Evolutionary conservation across 2,329 filamentous ascomycete genomes (phyloP).

Genomic region (Fusarium sp.): DNA sequence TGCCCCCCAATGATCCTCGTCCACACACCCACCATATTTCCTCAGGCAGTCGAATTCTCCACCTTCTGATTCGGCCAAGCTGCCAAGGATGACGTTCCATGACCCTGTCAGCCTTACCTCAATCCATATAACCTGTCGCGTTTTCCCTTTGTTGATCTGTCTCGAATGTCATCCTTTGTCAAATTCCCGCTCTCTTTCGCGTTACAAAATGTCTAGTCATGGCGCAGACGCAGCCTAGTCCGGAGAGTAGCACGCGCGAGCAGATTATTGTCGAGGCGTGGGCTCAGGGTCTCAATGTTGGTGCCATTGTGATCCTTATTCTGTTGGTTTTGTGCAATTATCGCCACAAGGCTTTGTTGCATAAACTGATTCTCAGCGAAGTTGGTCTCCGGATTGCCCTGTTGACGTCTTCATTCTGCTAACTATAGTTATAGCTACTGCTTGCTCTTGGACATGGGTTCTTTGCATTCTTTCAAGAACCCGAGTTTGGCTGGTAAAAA

Average conservation of each 20-base stretch:
- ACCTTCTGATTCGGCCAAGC: slow-evolving; percentile 22
- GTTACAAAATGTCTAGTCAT: slow-evolving; percentile 12
- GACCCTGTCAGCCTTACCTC: neutral
- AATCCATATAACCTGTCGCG: neutral
- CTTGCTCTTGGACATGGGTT: slow-evolving; percentile 26
- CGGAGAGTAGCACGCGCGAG: slow-evolving; percentile 20
- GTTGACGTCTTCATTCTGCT: neutral
- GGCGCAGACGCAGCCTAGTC: slow-evolving; percentile 17
- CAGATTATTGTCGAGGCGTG: slow-evolving; percentile 26
- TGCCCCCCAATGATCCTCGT: neutral
- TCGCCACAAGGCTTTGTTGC: slow-evolving; percentile 17
- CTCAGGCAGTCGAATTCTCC: slow-evolving; percentile 27
- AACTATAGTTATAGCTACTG: slow-evolving; percentile 1
- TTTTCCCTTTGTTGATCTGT: neutral
- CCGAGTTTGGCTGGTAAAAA: slow-evolving; percentile 25
- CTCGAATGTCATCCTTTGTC: neutral
- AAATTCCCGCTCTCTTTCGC: neutral
- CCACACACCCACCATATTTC: neutral
- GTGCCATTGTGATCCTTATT: slow-evolving; percentile 13
- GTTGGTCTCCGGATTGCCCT: neutral
- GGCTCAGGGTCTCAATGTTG: slow-evolving; percentile 26
- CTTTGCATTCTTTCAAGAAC: slow-evolving; percentile 24
- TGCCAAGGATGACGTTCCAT: neutral
- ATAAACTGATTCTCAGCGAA: slow-evolving; percentile 30
- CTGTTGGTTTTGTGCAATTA: slow-evolving; percentile 27